These are phyloP conservation scores for Helianthus tuberosus DNA, from an alignment of 129 eudicot species.

Conservation along the genomic window DNA sequence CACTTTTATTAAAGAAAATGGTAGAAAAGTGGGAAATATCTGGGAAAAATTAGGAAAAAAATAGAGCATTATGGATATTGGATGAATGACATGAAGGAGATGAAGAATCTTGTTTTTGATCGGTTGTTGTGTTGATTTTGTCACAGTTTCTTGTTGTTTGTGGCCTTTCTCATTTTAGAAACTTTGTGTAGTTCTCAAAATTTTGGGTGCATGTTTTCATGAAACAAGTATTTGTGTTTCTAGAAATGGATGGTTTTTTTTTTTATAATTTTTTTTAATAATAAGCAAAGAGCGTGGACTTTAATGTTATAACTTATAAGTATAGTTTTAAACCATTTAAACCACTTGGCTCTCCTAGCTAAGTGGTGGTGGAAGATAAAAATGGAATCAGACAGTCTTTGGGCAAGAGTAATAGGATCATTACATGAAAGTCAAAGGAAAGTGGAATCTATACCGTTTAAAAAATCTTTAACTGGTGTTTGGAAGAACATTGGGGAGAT, in stretches of 20 bases:
- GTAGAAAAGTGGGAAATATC: constrained; percentile 29
- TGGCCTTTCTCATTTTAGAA: constrained; percentile 36
- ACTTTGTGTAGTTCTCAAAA: not conserved
- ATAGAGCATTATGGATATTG: constrained; percentile 10
- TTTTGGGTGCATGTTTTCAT: constrained; percentile 32
- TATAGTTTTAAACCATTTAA: not conserved
- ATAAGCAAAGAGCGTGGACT: not conserved
- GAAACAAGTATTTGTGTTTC: constrained; percentile 21
- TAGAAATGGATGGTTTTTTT: constrained; percentile 19
- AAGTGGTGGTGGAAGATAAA: too few relatives aligned
- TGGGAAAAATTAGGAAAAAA: too few relatives aligned
- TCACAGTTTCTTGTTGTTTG: constrained; percentile 22
- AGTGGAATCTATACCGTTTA: too few relatives aligned
- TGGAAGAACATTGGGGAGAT: too few relatives aligned
- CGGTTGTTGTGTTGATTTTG: constrained; percentile 19
- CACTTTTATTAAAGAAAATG: constrained; percentile 12
- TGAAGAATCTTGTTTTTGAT: constrained; percentile 22
- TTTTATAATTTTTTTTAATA: not conserved
- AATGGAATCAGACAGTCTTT: too few relatives aligned
- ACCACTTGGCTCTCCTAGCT: not conserved
- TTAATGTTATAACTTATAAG: not conserved
- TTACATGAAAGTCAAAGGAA: too few relatives aligned
- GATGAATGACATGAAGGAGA: constrained; percentile 22
- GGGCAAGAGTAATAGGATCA: too few relatives aligned
- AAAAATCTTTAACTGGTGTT: too few relatives aligned